Conservation (phyloP, 768 basidiomycete genomes). For the Suillus lakei region DNA sequence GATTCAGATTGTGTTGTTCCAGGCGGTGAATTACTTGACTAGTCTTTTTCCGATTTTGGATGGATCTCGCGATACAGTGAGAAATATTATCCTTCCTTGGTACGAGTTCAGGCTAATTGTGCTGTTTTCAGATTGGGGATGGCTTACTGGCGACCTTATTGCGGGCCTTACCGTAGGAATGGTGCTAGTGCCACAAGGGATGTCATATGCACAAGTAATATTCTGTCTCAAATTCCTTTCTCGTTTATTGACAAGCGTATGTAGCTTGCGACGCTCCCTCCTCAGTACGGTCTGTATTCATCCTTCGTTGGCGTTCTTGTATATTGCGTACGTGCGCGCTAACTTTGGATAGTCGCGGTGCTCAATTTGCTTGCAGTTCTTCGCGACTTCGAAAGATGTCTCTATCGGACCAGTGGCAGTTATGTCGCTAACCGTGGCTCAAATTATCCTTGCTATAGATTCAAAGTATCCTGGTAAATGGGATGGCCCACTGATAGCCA, state of each 20-base stretch:
- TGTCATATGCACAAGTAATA: conserved; percentile 82
- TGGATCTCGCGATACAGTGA: conserved; percentile 91
- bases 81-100: conserved; percentile 26
- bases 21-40: conserved; percentile 68
- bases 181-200: conserved; percentile 92
- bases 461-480: conserved; percentile 58
- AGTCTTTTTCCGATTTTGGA: conserved; percentile 83
- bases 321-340: conserved; percentile 67
- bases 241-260: background rate
- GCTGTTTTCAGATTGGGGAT: conserved; percentile 61
- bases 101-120: background rate
- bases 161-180: conserved; percentile 94
- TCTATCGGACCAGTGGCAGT: conserved; percentile 99
- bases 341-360: background rate
- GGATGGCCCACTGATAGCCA: conserved; percentile 77
- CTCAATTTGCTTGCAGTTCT: conserved; percentile 58
- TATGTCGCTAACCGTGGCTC: conserved; percentile 88
- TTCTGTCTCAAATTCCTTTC: background rate
- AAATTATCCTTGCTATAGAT: conserved; percentile 75
- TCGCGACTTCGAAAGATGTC: conserved; percentile 97
- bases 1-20: conserved; percentile 3
- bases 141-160: conserved; percentile 86
- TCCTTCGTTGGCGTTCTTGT: conserved; percentile 87
- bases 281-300: conserved; percentile 93
- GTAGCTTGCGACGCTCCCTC: conserved; percentile 81